Conservation (phyloP, 1,139 yeast genomes). For the Nakaseomyces kungkrabaensis region DNA sequence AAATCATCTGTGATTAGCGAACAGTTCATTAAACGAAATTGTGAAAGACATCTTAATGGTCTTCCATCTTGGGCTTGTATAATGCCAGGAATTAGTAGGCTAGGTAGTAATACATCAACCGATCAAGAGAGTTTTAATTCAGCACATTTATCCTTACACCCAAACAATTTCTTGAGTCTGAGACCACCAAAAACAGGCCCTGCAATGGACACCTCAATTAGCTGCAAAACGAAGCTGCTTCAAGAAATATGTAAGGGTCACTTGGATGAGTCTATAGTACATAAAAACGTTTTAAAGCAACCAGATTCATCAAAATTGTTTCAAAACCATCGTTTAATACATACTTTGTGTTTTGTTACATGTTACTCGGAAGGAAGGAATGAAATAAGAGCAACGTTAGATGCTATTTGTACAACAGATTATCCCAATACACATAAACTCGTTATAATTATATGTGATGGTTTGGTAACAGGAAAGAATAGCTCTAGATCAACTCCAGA, state of each 20-base stretch:
- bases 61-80: not conserved
- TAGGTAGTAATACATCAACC: not conserved
- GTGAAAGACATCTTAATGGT: not conserved
- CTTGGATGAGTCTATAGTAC: conserved; percentile 62
- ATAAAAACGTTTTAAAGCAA: conserved; percentile 66
- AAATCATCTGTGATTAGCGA: not conserved
- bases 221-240: conserved; percentile 8
- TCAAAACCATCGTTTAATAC: conserved; percentile 77
- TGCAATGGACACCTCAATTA: not conserved
- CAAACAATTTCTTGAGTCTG: not conserved
- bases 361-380: conserved; percentile 89
- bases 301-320: conserved; percentile 90
- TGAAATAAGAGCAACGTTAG: conserved; percentile 82
- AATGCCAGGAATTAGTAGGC: not conserved
- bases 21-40: not conserved
- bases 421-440: conserved; percentile 92
- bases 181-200: not conserved
- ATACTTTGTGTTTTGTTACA: conserved; percentile 74
- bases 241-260: not conserved
- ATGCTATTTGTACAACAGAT: conserved; percentile 85
- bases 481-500: conserved; percentile 83
- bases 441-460: conserved; percentile 80
- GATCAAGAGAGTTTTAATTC: not conserved
- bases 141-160: not conserved
- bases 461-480: conserved; percentile 88